Conservation (phyloP, 176 grass and related monocot species). For the Aegilops bicornis region DNA sequence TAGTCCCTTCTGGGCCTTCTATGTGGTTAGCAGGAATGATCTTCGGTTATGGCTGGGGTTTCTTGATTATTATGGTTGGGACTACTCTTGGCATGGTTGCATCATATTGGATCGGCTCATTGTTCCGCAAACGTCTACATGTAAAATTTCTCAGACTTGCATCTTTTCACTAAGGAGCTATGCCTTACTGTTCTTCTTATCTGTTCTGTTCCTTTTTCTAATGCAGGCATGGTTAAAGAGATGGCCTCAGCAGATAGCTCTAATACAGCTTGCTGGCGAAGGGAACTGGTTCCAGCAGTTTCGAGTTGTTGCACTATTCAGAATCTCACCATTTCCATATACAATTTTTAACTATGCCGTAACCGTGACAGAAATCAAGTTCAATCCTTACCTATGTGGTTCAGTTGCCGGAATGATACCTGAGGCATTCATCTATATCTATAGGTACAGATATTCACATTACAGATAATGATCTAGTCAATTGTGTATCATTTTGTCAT, state of each 20-base stretch:
- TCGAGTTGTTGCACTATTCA: constrained; percentile 83
- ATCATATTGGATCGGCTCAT: constrained; percentile 81
- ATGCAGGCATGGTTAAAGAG: constrained; percentile 81
- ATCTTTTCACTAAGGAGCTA: not conserved
- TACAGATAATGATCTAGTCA: not conserved
- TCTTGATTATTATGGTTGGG: constrained; percentile 97
- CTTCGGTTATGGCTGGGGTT: constrained; percentile 96
- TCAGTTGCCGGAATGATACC: constrained; percentile 97
- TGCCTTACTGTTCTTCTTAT: not conserved
- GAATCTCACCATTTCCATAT: constrained; percentile 95
- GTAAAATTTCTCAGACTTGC: constrained; percentile 46
- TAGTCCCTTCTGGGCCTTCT: constrained; percentile 92
- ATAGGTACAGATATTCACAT: constrained; percentile 49
- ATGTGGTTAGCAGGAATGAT: constrained; percentile 99
- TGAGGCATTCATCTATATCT: constrained; percentile 94
- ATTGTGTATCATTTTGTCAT: not conserved
- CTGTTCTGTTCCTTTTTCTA: not conserved
- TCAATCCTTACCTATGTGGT: constrained; percentile 81
- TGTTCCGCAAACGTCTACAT: constrained; percentile 80
- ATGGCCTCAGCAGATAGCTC: constrained; percentile 85
- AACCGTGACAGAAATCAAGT: constrained; percentile 79
- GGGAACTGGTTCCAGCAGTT: constrained; percentile 93
- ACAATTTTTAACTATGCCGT: constrained; percentile 96
- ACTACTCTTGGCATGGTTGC: constrained; percentile 89
- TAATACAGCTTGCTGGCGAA: constrained; percentile 88